These are phyloP conservation scores for Trichoderma sp. DNA, from an alignment of 2,329 filamentous ascomycete species.

Conservation along the genomic window DNA sequence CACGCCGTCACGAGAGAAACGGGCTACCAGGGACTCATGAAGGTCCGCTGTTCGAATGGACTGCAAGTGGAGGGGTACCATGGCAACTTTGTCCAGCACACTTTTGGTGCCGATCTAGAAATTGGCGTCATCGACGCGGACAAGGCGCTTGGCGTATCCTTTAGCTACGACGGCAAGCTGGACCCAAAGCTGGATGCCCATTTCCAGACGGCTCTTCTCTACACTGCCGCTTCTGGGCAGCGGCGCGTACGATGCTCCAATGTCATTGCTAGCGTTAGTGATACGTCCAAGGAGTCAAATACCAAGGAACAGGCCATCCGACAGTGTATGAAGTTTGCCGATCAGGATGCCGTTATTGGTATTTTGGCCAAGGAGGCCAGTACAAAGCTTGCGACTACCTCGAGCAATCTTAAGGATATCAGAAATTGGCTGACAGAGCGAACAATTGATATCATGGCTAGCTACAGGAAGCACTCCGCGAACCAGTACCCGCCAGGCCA, in stretches of 20 bases:
- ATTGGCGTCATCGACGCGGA: conserved; percentile 91
- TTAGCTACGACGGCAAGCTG: conserved; percentile 96
- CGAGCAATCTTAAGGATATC: conserved; percentile 79
- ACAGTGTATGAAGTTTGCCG: conserved; percentile 88
- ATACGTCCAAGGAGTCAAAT: conserved; percentile 54
- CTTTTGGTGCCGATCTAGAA: conserved; percentile 91
- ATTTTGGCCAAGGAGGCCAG: conserved; percentile 93
- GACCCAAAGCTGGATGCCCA: conserved; percentile 95
- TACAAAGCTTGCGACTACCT: conserved; percentile 74
- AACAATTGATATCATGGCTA: conserved; percentile 87
- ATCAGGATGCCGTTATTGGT: conserved; percentile 89
- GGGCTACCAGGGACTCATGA: conserved; percentile 95
- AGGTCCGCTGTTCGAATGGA: conserved; percentile 96
- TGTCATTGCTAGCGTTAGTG: conserved; percentile 87
- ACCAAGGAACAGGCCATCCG: conserved; percentile 61
- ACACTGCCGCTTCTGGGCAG: conserved; percentile 88
- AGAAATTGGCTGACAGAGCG: conserved; percentile 83
- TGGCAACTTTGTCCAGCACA: conserved; percentile 95
- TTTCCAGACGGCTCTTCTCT: conserved; percentile 93
- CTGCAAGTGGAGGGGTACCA: conserved; percentile 93
- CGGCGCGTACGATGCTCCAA: conserved; percentile 92
- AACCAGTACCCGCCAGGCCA: conserved; percentile 86
- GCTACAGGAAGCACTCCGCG: conserved; percentile 90
- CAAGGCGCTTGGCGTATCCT: conserved; percentile 88
- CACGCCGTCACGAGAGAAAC: conserved; percentile 88